Percentiles rank a stretch among this genome's conserved stretches.
Evolutionary conservation across 208 protist species (phyloP).

Genomic region (Angomonas ambiguus): DNA sequence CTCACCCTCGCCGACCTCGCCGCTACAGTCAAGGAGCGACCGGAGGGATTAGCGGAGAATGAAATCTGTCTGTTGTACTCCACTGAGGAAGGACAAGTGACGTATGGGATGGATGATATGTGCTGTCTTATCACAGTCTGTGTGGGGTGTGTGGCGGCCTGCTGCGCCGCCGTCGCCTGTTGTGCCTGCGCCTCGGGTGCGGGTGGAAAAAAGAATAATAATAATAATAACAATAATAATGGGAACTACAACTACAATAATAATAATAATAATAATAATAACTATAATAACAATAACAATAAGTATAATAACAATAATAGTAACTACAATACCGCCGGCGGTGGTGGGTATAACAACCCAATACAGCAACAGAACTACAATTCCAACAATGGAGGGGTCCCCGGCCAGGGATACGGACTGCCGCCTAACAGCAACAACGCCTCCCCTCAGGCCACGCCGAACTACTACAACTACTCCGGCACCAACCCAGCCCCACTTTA

Average conservation of each 20-base stretch:
- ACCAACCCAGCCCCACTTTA: background rate
- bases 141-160: background rate
- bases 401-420: background rate
- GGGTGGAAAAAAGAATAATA: background rate
- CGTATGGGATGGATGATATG: background rate
- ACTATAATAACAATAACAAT: background rate
- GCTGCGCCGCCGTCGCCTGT: background rate
- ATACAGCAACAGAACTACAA: background rate
- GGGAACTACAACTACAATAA: background rate
- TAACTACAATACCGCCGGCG: background rate
- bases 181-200: background rate
- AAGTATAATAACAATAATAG: background rate
- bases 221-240: background rate
- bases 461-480: slow-evolving; percentile 8
- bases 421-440: background rate
- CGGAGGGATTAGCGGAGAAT: background rate
- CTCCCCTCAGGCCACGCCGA: background rate
- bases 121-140: slow-evolving; percentile 5
- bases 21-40: no score
- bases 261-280: background rate
- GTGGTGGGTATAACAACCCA: background rate
- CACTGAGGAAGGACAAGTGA: background rate
- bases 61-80: background rate
- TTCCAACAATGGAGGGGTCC: no score
- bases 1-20: background rate